These are phyloP conservation scores for Erysimum cheiranthoides DNA, from an alignment of 345 rosid genomes.

Conservation along the genomic window DNA sequence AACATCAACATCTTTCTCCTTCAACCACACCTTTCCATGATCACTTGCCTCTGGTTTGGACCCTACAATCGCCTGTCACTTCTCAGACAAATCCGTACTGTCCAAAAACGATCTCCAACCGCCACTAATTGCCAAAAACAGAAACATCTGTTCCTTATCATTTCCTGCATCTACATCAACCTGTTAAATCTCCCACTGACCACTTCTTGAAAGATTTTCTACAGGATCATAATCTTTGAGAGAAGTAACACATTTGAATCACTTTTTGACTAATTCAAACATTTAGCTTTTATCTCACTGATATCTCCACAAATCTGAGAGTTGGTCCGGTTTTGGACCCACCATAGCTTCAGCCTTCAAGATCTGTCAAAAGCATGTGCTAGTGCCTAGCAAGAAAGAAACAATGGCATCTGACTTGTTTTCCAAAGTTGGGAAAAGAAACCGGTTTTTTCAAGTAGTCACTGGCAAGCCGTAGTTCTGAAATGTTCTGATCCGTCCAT, in stretches of 20 bases:
- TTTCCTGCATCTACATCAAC: constrained; percentile 45
- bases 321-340: constrained; percentile 39
- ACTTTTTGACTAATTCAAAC: constrained; percentile 26
- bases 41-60: constrained; percentile 40
- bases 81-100: constrained; percentile 45
- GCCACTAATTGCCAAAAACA: constrained; percentile 42
- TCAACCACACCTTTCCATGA: constrained; percentile 44
- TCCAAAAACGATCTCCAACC: constrained; percentile 36
- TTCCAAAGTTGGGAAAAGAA: constrained; percentile 21
- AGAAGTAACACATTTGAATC: constrained; percentile 16
- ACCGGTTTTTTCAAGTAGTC: constrained; percentile 26
- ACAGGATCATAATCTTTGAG: constrained; percentile 30
- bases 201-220: constrained; percentile 31
- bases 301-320: constrained; percentile 20
- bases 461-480: constrained; percentile 93
- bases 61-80: constrained; percentile 40
- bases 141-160: constrained; percentile 42
- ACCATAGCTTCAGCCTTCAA: constrained; percentile 24
- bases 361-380: constrained; percentile 39
- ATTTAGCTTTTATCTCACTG: not conserved
- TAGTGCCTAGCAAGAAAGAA: constrained; percentile 42
- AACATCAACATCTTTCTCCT: constrained; percentile 43
- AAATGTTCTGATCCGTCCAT: constrained; percentile 88
- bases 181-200: constrained; percentile 32
- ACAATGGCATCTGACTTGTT: constrained; percentile 40